Evolutionary conservation across 1,284 basidiomycete species (phyloP), one percentile per base, ranked within the genome.

Genomic region (Cutaneotrichosporon mucoides): DNA sequence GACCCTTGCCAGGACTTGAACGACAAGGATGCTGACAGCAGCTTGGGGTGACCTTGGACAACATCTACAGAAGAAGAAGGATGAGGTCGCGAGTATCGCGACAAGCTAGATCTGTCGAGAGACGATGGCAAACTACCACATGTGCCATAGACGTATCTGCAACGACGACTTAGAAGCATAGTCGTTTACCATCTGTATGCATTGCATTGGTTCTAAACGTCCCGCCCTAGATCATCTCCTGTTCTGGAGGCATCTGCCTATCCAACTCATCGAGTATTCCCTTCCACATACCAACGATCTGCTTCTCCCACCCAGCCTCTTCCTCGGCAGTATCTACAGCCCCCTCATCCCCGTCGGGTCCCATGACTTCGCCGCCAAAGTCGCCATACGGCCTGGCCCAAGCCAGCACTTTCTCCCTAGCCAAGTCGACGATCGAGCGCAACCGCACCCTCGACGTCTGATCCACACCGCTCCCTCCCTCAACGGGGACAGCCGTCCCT

Each of bases 311-410:
- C 33, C 53, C 59, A 5, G 11, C 33, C 44, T 6, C 38, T 37
- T 42, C 55, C 44, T 44, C 55, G 6, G 41, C 35, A 4, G 46
- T 49, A n/a, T 34, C 47, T 41, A 55, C 57, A 33, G 53, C 57
- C 10, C 62, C 62, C 24, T 57, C 61, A 7, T 48, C 59, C 2
- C 59, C 64, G 11, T 57, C 54, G 9, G 57, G 56, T 0, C 59
- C 59, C 24, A 61, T 53, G 1, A 47, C 47, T 37, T 59, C 58
- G 16, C 70, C 68, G 4, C 61, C 57, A 52, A 73, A 73, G 5
- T 61, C 42, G 12, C 72, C 72, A 41, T 73, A 73, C 8, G 64
- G 63, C 53, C 71, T 59, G 8, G 68, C 68, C 72, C 71, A 73
- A 1, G 70, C 68, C 5, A 71, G 40, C 10, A 72, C 15, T 55